phyloP scores from a whole-genome alignment of 2,329 filamentous ascomycete species.

The Talaromyces islandicus region DNA sequence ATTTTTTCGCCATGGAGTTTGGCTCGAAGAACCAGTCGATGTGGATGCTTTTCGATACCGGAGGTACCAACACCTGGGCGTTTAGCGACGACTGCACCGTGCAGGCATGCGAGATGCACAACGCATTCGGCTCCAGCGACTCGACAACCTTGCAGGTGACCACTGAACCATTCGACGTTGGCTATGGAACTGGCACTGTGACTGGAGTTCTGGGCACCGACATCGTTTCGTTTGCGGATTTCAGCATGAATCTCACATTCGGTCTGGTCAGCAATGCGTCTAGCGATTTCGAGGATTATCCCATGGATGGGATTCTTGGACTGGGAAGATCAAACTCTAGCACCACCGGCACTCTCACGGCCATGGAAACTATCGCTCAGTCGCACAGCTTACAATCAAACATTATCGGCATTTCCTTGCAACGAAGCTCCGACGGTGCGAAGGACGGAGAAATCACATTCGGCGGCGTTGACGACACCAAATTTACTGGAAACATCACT shows the following conservation, averaged over 20 bases:
- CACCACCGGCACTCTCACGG: conserved; percentile 17
- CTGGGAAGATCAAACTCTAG: conserved; percentile 59
- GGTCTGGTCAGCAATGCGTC: conserved; percentile 68
- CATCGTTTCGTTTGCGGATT: conserved; percentile 58
- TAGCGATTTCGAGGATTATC: conserved; percentile 67
- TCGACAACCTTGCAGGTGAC: conserved; percentile 58
- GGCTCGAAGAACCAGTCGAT: conserved; percentile 46
- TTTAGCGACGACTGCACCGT: conserved; percentile 66
- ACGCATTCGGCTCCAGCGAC: conserved; percentile 59
- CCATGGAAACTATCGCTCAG: conserved; percentile 52
- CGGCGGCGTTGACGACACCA: conserved; percentile 61
- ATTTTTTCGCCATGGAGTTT: conserved; percentile 47
- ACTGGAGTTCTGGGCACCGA: conserved; percentile 62
- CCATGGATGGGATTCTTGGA: conserved; percentile 83
- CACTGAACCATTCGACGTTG: conserved; percentile 55
- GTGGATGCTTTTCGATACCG: conserved; percentile 51
- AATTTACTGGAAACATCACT: conserved; percentile 61
- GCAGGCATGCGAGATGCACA: conserved; percentile 62
- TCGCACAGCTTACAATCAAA: conserved; percentile 57
- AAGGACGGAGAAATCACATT: conserved; percentile 75
- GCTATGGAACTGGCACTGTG: conserved; percentile 73
- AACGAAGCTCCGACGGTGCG: conserved; percentile 57
- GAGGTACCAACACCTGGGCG: conserved; percentile 69
- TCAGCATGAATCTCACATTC: conserved; percentile 61
- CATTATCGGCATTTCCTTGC: conserved; percentile 65